These are phyloP conservation scores for Dictyostelium capitatum DNA, from an alignment of 78 protist genomes.

Conservation along the genomic window DNA sequence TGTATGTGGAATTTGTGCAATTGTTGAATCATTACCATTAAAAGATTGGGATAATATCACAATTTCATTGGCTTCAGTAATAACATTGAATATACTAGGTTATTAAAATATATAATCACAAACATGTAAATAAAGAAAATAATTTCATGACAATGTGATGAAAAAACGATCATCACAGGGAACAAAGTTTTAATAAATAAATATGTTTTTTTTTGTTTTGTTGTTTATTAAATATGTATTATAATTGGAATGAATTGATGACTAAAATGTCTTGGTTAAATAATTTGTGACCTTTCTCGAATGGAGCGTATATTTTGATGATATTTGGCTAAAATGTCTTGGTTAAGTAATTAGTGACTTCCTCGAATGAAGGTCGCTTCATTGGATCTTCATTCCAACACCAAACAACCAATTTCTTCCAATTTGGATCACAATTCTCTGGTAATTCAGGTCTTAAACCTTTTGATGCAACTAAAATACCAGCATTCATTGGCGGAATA, in stretches of 20 bases:
- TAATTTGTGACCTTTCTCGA: constrained; percentile 64
- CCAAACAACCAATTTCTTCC: constrained; percentile 73
- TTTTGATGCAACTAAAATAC: constrained; percentile 62
- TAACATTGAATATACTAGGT: constrained; percentile 8
- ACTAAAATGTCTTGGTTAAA: constrained; percentile 67
- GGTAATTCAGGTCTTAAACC: constrained; percentile 72
- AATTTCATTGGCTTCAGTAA: constrained; percentile 4
- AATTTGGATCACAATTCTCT: constrained; percentile 75
- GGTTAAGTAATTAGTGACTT: constrained; percentile 61
- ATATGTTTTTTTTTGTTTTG: too few species aligned
- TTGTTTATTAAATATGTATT: too few species aligned
- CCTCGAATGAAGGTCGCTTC: constrained; percentile 73
- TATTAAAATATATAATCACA: constrained; percentile 1
- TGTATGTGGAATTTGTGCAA: neutral
- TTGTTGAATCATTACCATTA: constrained; percentile 68
- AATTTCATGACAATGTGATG: neutral
- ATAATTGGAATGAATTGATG: too few species aligned
- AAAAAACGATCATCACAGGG: too few species aligned
- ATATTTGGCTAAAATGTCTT: constrained; percentile 47
- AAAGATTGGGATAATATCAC: constrained; percentile 82
- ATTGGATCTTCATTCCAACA: constrained; percentile 82
- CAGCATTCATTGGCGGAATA: constrained; percentile 80
- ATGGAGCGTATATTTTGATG: constrained; percentile 19
- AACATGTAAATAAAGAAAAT: neutral
- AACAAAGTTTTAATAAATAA: neutral